phyloP scores from a whole-genome alignment of 208 protist species.

The Herpetomonas muscarum region DNA sequence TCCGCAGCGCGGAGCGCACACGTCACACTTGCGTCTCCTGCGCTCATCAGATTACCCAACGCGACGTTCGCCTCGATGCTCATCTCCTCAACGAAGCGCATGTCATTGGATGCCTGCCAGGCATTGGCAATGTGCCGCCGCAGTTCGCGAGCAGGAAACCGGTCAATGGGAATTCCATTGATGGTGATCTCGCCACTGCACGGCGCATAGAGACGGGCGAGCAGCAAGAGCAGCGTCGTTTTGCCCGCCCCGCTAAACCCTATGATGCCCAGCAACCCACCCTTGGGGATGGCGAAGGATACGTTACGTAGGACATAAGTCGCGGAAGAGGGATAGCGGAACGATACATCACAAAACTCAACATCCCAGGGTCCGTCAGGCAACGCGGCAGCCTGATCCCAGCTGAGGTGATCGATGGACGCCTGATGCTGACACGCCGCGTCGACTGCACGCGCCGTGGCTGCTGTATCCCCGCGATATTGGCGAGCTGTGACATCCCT shows the following conservation, averaged over 20 bases:
- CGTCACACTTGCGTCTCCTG: constrained; percentile 15
- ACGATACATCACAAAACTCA: constrained; percentile 59
- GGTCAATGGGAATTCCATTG: constrained; percentile 42
- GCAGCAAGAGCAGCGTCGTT: constrained; percentile 56
- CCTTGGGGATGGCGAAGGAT: constrained; percentile 40
- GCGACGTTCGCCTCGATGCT: constrained; percentile 60
- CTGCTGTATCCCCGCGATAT: too few species aligned
- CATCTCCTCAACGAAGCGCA: constrained; percentile 47
- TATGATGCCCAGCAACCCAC: constrained; percentile 53
- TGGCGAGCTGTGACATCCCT: too few species aligned
- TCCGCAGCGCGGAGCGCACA: constrained; percentile 25
- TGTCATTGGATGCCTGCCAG: constrained; percentile 46
- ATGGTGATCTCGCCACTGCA: constrained; percentile 47
- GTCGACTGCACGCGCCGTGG: neutral
- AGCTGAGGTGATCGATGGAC: neutral
- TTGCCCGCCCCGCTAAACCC: constrained; percentile 77
- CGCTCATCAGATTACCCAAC: constrained; percentile 38
- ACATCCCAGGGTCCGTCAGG: constrained; percentile 29
- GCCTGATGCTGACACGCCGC: neutral
- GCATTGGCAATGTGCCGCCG: constrained; percentile 51
- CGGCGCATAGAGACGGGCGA: constrained; percentile 52
- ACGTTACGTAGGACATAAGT: constrained; percentile 42
- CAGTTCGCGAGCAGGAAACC: constrained; percentile 38
- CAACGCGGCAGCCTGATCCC: neutral
- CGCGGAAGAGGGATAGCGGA: constrained; percentile 45